Conservation (phyloP, 2,329 filamentous ascomycete species). For the Penicillium rolfsii region DNA sequence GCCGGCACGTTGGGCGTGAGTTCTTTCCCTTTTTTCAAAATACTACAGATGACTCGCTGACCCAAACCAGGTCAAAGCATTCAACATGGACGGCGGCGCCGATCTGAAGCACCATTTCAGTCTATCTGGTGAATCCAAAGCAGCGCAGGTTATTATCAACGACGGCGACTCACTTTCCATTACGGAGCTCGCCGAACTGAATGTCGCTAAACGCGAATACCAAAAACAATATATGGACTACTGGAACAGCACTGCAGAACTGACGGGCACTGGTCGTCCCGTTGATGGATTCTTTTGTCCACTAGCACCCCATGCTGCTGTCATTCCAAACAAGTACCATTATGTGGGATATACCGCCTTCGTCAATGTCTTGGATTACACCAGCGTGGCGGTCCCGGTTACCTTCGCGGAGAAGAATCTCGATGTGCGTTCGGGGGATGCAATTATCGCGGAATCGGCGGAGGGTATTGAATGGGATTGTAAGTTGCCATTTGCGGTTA, state of each 20-base stretch:
- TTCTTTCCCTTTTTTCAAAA: slow-evolving; percentile 3
- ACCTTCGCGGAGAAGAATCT: slow-evolving; percentile 56
- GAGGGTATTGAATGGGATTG: slow-evolving; percentile 52
- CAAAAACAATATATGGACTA: slow-evolving; percentile 66
- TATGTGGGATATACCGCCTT: slow-evolving; percentile 52
- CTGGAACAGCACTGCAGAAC: slow-evolving; percentile 60
- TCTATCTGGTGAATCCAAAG: slow-evolving; percentile 59
- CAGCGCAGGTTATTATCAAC: slow-evolving; percentile 47
- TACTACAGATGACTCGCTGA: slow-evolving; percentile 16
- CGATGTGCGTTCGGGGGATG: slow-evolving; percentile 47
- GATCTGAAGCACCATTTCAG: slow-evolving; percentile 56
- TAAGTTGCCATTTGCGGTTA: slow-evolving; percentile 38
- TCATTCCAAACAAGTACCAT: slow-evolving; percentile 48
- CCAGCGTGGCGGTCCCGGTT: slow-evolving; percentile 58
- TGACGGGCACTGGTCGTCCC: slow-evolving; percentile 55
- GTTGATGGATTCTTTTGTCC: slow-evolving; percentile 58
- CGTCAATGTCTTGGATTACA: slow-evolving; percentile 63
- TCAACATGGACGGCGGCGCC: slow-evolving; percentile 52
- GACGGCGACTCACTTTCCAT: slow-evolving; percentile 41
- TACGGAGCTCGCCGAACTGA: slow-evolving; percentile 51
- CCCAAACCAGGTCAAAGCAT: slow-evolving; percentile 27
- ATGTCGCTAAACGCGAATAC: slow-evolving; percentile 58
- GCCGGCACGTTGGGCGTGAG: slow-evolving; percentile 48
- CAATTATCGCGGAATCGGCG: slow-evolving; percentile 51
- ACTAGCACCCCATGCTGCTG: slow-evolving; percentile 47